These are phyloP conservation scores for Zea mays DNA, from an alignment of 176 grass and related monocot genomes.

Conservation along the genomic window Zm-B73-REFERENCE-NAM-5.0 NC_050102.1:175093001-175093500, in stretches of 20 bases:
- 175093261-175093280: not conserved
- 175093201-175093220: too few relatives aligned
- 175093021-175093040: not conserved
- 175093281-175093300: not conserved
- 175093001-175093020: not conserved
- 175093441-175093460: not conserved
- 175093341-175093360: constrained; percentile 13
- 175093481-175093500: constrained; percentile 23
- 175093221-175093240: not conserved
- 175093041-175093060: not conserved
- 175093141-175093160: not conserved
- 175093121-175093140: not conserved
- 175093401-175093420: constrained; percentile 33
- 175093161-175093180: too few relatives aligned
- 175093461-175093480: constrained; percentile 2
- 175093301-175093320: not conserved
- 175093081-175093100: not conserved
- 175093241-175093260: not conserved
- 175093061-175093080: not conserved
- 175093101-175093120: not conserved
- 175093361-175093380: constrained; percentile 36
- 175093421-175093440: constrained; percentile 36
- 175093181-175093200: too few relatives aligned
- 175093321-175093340: not conserved
- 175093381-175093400: not conserved